A percentile compares a stretch with the other conserved stretches of the same genome.
Evolutionary conservation across 306 rosid species (phyloP).

Genomic region (Quercus mongolica): DNA sequence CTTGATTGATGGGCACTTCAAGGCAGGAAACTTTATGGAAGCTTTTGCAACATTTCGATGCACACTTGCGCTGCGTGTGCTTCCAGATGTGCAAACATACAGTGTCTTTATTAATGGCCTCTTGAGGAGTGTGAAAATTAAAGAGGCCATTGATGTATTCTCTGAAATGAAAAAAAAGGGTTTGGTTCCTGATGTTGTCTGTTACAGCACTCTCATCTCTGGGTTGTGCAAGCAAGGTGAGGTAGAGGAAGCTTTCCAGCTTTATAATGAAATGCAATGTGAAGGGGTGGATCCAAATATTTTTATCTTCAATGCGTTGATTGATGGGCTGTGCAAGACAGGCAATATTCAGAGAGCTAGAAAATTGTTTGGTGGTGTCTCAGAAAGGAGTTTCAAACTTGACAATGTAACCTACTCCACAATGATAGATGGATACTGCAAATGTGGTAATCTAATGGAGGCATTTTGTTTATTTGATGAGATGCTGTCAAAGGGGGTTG

Average conservation of each 20-base stretch:
- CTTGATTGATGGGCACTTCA: slow-evolving; percentile 38
- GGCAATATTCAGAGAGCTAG: slow-evolving; percentile 36
- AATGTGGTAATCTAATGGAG: slow-evolving; percentile 31
- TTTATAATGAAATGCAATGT: slow-evolving; percentile 30
- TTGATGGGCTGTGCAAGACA: slow-evolving; percentile 41
- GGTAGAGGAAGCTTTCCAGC: slow-evolving; percentile 27
- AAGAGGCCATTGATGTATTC: slow-evolving; percentile 38
- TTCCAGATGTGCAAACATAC: slow-evolving; percentile 31
- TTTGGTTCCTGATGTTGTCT: slow-evolving; percentile 36
- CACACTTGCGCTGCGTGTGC: slow-evolving; percentile 26
- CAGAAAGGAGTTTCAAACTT: slow-evolving; percentile 29
- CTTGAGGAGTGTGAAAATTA: slow-evolving; percentile 32
- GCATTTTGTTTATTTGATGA: slow-evolving; percentile 36
- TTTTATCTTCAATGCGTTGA: slow-evolving; percentile 31
- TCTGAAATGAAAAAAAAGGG: slow-evolving; percentile 32
- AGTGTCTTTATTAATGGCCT: slow-evolving; percentile 36
- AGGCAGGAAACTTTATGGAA: slow-evolving; percentile 27
- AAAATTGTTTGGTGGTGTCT: slow-evolving; percentile 26
- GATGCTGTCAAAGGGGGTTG: slow-evolving; percentile 31
- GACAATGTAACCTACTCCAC: slow-evolving; percentile 31
- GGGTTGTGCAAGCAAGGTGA: slow-evolving; percentile 41
- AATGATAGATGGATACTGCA: slow-evolving; percentile 40
- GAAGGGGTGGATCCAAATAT: slow-evolving; percentile 32
- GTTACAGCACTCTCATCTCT: slow-evolving; percentile 35
- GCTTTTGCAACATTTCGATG: slow-evolving; percentile 34